These are phyloP conservation scores for Kwoniella shivajii DNA, from an alignment of 1,284 basidiomycete genomes.

Conservation along the genomic window DNA sequence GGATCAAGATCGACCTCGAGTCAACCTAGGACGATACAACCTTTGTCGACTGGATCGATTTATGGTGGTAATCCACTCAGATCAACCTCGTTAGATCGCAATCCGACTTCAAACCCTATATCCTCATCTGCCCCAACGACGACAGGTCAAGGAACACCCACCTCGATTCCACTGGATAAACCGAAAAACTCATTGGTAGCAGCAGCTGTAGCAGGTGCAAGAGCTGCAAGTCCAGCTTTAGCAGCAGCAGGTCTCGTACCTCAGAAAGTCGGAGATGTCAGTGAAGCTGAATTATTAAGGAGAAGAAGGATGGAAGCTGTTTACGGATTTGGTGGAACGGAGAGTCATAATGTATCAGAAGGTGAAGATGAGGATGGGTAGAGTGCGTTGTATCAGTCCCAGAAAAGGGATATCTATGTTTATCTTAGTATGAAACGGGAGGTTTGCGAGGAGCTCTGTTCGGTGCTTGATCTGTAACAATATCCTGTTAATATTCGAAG, in stretches of 20 bases:
- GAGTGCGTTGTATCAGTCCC: background rate
- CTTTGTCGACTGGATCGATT: too few relatives aligned
- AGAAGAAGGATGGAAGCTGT: slow-evolving; percentile 63
- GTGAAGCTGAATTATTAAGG: slow-evolving; percentile 76
- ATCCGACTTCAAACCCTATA: background rate
- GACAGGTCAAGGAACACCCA: background rate
- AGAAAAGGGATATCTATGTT: too few relatives aligned
- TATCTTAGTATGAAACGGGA: too few relatives aligned
- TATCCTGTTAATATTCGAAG: too few relatives aligned
- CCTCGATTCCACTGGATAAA: slow-evolving; percentile 17
- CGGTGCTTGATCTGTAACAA: too few relatives aligned
- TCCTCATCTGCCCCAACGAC: background rate
- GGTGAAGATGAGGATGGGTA: slow-evolving; percentile 23
- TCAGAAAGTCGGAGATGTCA: slow-evolving; percentile 63
- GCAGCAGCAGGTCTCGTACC: slow-evolving; percentile 43
- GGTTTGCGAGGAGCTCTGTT: too few relatives aligned
- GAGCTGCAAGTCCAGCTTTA: slow-evolving; percentile 44
- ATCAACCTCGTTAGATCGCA: background rate
- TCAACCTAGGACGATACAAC: too few relatives aligned
- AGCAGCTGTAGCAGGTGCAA: slow-evolving; percentile 44
- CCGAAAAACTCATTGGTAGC: slow-evolving; percentile 37
- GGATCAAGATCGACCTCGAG: background rate
- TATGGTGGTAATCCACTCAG: background rate
- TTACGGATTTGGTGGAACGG: slow-evolving; percentile 52
- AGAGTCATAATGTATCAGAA: slow-evolving; percentile 22